Conservation (phyloP, 495 filamentous ascomycete genomes). For the Neurospora tetrasperma region DNA sequence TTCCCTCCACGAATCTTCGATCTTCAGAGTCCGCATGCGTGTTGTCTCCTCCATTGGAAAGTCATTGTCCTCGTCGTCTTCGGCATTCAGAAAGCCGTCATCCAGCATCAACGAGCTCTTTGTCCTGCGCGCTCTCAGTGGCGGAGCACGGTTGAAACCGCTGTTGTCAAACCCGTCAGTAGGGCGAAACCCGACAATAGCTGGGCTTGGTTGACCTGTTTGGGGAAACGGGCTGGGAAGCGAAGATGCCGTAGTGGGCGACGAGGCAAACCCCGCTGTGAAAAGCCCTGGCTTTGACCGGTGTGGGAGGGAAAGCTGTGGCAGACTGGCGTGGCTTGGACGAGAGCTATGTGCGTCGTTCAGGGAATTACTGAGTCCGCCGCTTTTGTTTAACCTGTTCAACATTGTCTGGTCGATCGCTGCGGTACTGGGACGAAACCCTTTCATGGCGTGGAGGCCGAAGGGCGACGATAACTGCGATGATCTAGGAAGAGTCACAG, state of each 20-base stretch:
- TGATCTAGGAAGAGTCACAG: slow-evolving; percentile 11
- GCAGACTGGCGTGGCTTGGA: slow-evolving; percentile 37
- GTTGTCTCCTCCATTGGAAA: slow-evolving; percentile 58
- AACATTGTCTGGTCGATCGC: slow-evolving; percentile 72
- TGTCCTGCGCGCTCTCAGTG: slow-evolving; percentile 51
- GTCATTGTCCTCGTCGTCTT: slow-evolving; percentile 48
- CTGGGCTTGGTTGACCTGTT: background rate
- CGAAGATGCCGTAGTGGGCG: slow-evolving; percentile 34
- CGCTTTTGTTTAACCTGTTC: slow-evolving; percentile 59
- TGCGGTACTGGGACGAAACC: slow-evolving; percentile 51
- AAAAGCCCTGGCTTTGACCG: slow-evolving; percentile 27
- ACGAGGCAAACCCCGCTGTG: slow-evolving; percentile 36
- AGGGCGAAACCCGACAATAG: background rate
- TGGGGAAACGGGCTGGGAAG: slow-evolving; percentile 24
- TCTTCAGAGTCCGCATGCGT: slow-evolving; percentile 46
- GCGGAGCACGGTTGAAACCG: slow-evolving; percentile 41
- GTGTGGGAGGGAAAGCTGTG: slow-evolving; percentile 41
- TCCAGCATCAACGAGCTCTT: slow-evolving; percentile 33
- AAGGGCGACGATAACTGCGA: slow-evolving; percentile 19
- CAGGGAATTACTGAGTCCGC: slow-evolving; percentile 40
- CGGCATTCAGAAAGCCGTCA: slow-evolving; percentile 31
- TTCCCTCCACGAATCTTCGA: slow-evolving; percentile 40
- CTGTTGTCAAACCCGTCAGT: slow-evolving; percentile 18
- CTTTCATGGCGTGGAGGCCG: slow-evolving; percentile 37
- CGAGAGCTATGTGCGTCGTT: slow-evolving; percentile 35